Evolutionary conservation across 2,329 filamentous ascomycete genomes (phyloP).

Genomic region (Aureobasidium uvarum): DNA sequence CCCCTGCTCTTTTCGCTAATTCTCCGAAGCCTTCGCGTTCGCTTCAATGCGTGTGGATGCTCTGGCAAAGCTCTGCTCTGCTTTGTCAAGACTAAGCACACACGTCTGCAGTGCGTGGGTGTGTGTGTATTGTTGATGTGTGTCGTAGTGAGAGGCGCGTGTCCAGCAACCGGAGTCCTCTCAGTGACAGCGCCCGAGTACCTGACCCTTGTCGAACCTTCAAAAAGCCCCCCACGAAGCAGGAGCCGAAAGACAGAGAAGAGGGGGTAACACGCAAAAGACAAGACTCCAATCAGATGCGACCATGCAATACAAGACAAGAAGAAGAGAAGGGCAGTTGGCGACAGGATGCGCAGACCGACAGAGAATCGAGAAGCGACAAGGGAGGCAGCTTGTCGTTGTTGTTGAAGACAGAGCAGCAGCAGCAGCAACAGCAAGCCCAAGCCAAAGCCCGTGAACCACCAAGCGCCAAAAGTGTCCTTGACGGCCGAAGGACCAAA

Average conservation of each 20-base stretch:
- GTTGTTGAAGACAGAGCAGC: not conserved
- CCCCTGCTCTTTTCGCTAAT: constrained; percentile 24
- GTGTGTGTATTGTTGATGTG: not conserved
- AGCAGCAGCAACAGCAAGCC: constrained; percentile 9
- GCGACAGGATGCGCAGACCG: constrained; percentile 2
- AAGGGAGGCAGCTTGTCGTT: constrained; percentile 7
- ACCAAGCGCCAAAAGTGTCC: constrained; percentile 10
- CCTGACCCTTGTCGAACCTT: constrained; percentile 21
- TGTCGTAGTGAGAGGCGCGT: not conserved
- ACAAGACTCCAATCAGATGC: not conserved
- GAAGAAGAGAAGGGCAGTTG: not conserved
- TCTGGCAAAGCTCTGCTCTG: constrained; percentile 14
- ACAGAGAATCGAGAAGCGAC: not conserved
- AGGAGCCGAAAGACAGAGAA: not conserved
- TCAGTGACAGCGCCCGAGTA: constrained; percentile 6
- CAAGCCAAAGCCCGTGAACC: not conserved
- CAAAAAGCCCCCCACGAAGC: constrained; percentile 15
- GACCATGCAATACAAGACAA: not conserved
- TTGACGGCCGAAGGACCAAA: constrained; percentile 3
- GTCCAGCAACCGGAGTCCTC: constrained; percentile 3
- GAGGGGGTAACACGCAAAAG: not conserved
- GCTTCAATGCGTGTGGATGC: constrained; percentile 12
- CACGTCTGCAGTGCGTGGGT: constrained; percentile 4
- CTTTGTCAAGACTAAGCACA: not conserved
- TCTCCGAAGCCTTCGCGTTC: constrained; percentile 18